A percentile compares a stretch with the other conserved stretches of the same genome.
Conservation (phyloP, 2,329 filamentous ascomycete species). For the Parafenestella ontariensis region DNA sequence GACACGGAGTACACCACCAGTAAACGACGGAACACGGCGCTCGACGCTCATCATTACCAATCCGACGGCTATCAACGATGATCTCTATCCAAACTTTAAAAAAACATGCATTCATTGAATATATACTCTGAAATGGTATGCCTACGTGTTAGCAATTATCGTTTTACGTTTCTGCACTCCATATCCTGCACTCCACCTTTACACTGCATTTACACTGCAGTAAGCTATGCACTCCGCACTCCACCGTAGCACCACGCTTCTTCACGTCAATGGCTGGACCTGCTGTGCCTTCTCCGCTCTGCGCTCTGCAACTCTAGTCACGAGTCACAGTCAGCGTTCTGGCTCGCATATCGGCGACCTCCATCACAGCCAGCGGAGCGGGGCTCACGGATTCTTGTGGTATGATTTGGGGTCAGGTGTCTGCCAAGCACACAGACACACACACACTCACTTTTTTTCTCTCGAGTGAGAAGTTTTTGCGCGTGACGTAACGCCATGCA, state of each 20-base stretch:
- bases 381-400: neutral
- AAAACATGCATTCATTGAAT: too few relatives aligned
- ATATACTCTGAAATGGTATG: neutral
- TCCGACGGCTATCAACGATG: neutral
- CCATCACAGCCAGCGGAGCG: neutral
- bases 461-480: too few relatives aligned
- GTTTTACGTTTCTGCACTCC: constrained; percentile 6
- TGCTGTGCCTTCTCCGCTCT: neutral
- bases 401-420: too few relatives aligned
- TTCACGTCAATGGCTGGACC: constrained; percentile 4
- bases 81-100: neutral
- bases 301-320: constrained; percentile 12
- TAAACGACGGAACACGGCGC: neutral
- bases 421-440: neutral
- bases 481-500: neutral
- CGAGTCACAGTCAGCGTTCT: constrained; percentile 5
- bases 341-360: constrained; percentile 15
- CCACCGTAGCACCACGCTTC: constrained; percentile 13
- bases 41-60: neutral
- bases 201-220: constrained; percentile 14
- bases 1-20: neutral
- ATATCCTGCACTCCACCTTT: constrained; percentile 13
- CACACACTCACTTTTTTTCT: too few relatives aligned
- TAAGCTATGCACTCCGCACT: constrained; percentile 23
- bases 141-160: constrained; percentile 1